Percentiles rank a stretch among this genome's conserved stretches.
Conservation (phyloP, 257 asterid genomes). For the Linderniella brevidens region DNA sequence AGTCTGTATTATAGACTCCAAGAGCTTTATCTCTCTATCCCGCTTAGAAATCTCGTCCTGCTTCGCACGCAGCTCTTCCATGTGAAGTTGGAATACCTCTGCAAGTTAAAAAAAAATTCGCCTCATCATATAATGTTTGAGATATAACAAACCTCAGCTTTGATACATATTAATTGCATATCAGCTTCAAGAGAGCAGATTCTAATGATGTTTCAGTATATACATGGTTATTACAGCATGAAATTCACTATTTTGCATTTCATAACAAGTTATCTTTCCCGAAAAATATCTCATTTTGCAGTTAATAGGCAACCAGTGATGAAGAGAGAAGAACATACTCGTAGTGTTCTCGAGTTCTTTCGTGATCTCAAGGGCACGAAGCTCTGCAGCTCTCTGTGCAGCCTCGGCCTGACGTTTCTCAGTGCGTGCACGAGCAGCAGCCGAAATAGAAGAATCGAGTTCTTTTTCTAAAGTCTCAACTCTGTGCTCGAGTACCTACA, state of each 20-base stretch:
- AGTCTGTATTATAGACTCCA: constrained; percentile 91
- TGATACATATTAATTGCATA: too few relatives aligned
- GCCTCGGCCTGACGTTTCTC: constrained; percentile 93
- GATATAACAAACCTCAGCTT: too few relatives aligned
- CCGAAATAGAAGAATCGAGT: constrained; percentile 87
- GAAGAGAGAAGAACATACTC: constrained; percentile 21
- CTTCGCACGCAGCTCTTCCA: constrained; percentile 86
- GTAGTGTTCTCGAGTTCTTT: constrained; percentile 89
- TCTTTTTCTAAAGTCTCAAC: constrained; percentile 81
- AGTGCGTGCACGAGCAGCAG: constrained; percentile 88
- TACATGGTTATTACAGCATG: too few relatives aligned
- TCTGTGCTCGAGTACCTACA: constrained; percentile 91
- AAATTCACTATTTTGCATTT: too few relatives aligned
- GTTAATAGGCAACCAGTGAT: too few relatives aligned
- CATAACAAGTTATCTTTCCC: too few relatives aligned
- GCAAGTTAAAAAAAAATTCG: constrained; percentile 14
- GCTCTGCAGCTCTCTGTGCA: constrained; percentile 78
- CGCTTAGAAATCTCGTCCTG: constrained; percentile 78
- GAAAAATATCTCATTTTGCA: too few relatives aligned
- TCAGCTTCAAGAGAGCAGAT: too few relatives aligned
- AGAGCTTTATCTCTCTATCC: constrained; percentile 78
- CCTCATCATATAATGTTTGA: too few relatives aligned
- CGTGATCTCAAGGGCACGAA: constrained; percentile 61
- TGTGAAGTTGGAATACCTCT: constrained; percentile 84
- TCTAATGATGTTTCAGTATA: too few relatives aligned